Base-by-base conservation (phyloP, 495 filamentous ascomycete genomes). In the Massariosphaeria phaeospora region DNA sequence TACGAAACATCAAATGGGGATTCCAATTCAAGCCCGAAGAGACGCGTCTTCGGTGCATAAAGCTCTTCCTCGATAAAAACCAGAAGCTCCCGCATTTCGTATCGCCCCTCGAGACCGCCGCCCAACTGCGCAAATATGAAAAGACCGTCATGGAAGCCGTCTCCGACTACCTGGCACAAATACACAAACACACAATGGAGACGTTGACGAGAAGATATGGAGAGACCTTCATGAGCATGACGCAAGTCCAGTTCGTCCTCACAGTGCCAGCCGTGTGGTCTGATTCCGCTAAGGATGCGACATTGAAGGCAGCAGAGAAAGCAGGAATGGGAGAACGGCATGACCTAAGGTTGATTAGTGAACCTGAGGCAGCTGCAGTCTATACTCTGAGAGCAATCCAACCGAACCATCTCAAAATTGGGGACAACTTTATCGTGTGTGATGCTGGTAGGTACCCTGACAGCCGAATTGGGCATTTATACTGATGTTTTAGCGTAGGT, bases 21-120 rank as follows among this genome's bases (percentile, higher is more conserved):
- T 89, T 88, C 67, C 83, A 87, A 64, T 86, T 89, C 69, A 78
- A 79, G 59, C 84, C 85, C 6, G 82, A 86, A 65, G 84, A 87
- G 67, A 75, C 81, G 25, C 76, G 86, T 20, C 75, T 89, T 40
- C 83, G 85, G 10, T 89, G 84, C 67, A 85, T 89, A 69, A 89
- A 89, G 72, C 76, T 89, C 36, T 86, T 88, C 66, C 82, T 89
- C 40, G 85, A 89, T 67, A 81, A 83, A 25, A 82, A 83, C 38
- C 85, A 88, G 67, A 85, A 85, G 62, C 75, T 88, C 21, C 85
- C 85, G 11, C 84, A 82, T 61, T 89, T 87, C 54, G 85, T 89
- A 58, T 84, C 81, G 58, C 84, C 85, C 8, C 72, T 85, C 33
- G 84, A 85, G 65, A 87, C 84, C 21, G 84, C 83, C 11, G 80